phyloP scores from a whole-genome alignment of 164 flowering plant genomes.

The Macadamia integrifolia region DNA sequence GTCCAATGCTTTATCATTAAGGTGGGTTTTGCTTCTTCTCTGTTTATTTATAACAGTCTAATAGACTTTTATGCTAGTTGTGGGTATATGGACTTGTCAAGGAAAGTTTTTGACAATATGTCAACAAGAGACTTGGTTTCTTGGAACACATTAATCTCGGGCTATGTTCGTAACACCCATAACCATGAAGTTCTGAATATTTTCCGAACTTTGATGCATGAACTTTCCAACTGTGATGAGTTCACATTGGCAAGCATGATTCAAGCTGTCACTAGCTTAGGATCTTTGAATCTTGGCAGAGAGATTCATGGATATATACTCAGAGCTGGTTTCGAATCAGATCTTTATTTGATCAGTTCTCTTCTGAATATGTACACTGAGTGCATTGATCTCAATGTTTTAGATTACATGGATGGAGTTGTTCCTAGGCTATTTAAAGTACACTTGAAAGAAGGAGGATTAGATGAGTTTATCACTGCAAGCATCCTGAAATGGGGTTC shows the following conservation, averaged over 20 bases:
- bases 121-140: slow-evolving; percentile 27
- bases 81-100: slow-evolving; percentile 20
- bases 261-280: slow-evolving; percentile 18
- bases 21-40: slow-evolving; percentile 18
- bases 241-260: slow-evolving; percentile 24
- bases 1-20: slow-evolving; percentile 25
- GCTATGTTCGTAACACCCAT: slow-evolving; percentile 18
- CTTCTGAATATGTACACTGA: slow-evolving; percentile 32
- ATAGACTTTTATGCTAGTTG: slow-evolving; percentile 31
- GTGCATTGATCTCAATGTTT: slow-evolving; percentile 17
- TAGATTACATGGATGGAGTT: background rate
- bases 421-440: slow-evolving; percentile 21
- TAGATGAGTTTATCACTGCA: slow-evolving; percentile 25
- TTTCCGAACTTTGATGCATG: slow-evolving; percentile 20
- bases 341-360: slow-evolving; percentile 20
- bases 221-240: slow-evolving; percentile 20
- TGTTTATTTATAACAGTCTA: slow-evolving; percentile 26
- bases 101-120: slow-evolving; percentile 19
- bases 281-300: slow-evolving; percentile 18
- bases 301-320: slow-evolving; percentile 26
- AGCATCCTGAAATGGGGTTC: slow-evolving; percentile 30
- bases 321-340: slow-evolving; percentile 24
- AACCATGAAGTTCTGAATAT: slow-evolving; percentile 19
- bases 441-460: slow-evolving; percentile 12
- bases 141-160: slow-evolving; percentile 27